These are phyloP conservation scores for Phytophthora multivora DNA, from an alignment of 352 stramenopile species.

Conservation along the genomic window DNA sequence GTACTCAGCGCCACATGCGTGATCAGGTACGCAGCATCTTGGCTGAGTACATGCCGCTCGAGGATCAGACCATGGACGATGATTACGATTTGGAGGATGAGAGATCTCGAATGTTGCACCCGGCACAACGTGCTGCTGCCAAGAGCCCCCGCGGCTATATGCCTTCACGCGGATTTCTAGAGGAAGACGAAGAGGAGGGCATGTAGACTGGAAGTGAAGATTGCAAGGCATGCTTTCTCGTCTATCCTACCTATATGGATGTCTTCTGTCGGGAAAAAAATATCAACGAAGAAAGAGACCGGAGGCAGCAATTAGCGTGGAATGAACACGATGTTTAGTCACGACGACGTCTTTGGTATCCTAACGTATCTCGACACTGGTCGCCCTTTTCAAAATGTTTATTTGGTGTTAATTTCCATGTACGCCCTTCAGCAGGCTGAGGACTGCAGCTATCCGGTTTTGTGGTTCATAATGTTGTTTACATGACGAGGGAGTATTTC, in stretches of 20 bases:
- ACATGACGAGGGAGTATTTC: constrained; percentile 6
- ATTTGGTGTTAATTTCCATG: too few species aligned
- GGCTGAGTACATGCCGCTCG: constrained; percentile 96
- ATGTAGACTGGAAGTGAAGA: constrained; percentile 42
- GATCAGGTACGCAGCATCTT: constrained; percentile 96
- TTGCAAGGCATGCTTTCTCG: constrained; percentile 6
- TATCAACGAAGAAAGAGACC: constrained; percentile 20
- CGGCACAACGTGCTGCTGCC: constrained; percentile 64
- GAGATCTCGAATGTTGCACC: constrained; percentile 61
- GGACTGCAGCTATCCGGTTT: too few species aligned
- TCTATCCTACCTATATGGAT: constrained; percentile 12
- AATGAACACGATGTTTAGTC: constrained; percentile 36
- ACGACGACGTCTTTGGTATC: constrained; percentile 3
- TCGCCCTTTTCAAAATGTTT: too few species aligned
- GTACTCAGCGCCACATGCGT: constrained; percentile 94
- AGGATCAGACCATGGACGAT: constrained; percentile 85
- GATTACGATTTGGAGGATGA: constrained; percentile 65
- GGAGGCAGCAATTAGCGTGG: constrained; percentile 18
- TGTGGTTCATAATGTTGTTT: too few species aligned
- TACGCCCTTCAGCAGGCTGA: too few species aligned
- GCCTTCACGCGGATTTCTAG: constrained; percentile 84
- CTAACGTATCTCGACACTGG: too few species aligned
- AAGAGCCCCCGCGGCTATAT: constrained; percentile 89
- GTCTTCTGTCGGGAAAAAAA: constrained; percentile 3
- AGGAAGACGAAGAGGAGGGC: constrained; percentile 79